These are phyloP conservation scores for Rachicladosporium sp. DNA, from an alignment of 2,329 filamentous ascomycete genomes.

Conservation along the genomic window DNA sequence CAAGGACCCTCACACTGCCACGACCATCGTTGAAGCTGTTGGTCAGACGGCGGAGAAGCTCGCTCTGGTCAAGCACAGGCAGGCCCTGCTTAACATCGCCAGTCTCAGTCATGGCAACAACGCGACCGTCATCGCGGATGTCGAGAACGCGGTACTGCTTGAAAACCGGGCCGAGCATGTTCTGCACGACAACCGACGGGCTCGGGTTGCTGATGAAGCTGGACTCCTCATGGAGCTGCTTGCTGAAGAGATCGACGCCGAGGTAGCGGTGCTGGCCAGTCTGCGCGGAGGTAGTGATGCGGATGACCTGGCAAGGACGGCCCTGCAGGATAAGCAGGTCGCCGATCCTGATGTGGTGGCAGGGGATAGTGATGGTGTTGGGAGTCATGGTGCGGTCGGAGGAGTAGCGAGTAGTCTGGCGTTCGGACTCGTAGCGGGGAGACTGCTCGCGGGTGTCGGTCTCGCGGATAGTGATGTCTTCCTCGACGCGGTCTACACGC, in stretches of 20 bases:
- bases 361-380: conserved; percentile 95
- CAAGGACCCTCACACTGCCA: conserved; percentile 85
- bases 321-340: conserved; percentile 98
- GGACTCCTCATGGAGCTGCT: conserved; percentile 97
- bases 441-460: conserved; percentile 32
- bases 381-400: conserved; percentile 25
- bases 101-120: conserved; percentile 98
- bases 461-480: conserved; percentile 38
- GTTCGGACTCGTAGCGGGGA: conserved; percentile 18
- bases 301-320: conserved; percentile 98
- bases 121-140: conserved; percentile 67
- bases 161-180: conserved; percentile 98
- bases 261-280: conserved; percentile 99
- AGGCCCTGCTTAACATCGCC: conserved; percentile 96
- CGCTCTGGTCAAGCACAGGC: conserved; percentile 87
- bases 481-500: conserved; percentile 21
- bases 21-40: conserved; percentile 82
- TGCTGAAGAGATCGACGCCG: conserved; percentile 99
- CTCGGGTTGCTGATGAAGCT: conserved; percentile 95
- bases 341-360: conserved; percentile 98
- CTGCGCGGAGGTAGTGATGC: conserved; percentile 94
- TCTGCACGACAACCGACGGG: conserved; percentile 94
- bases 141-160: conserved; percentile 99
- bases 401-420: conserved; percentile 13
- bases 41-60: conserved; percentile 68